Evolutionary conservation across 441 rosid species (phyloP), one percentile per base, ranked within the genome.

Genomic region (Arabidopsis hybrid): DNA sequence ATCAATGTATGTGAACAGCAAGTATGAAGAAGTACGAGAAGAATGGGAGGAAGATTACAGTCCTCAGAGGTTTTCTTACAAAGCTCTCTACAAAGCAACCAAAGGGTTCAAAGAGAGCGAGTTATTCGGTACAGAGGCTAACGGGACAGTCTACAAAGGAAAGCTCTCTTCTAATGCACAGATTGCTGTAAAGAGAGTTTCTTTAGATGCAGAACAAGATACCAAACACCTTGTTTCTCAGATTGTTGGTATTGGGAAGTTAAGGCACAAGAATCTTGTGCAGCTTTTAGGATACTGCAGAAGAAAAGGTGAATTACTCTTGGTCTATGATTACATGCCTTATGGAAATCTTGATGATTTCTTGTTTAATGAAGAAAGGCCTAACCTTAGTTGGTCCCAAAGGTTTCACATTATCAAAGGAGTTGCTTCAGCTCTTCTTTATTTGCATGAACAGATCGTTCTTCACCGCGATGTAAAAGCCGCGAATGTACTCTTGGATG

Each of bases 391-490:
- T 42, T 87, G 91, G 90, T 61, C 67, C 13, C 89, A 80, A 51
- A 62, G 96, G 61, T 77, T 78, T 61, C 79, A 77, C 38, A 89
- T 90, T 56, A 50, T 88, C 45, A 83, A 60, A 65, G 91, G 92
- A 40, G 86, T 84, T 5, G 89, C 91, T 21, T 74, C 81, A 2
- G 85, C 79, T 8, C 90, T 90, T 59, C 70, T 81, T 1, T 91
- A 91, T 74, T 80, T 91, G 31, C 96, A 91, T 36, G 88, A 86
- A 50, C 86, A 88, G 40, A 80, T 82, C 1, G 85, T 90, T 61
- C 83, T 88, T 7, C 96, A 91, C 4, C 76, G 93, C 68, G 92
- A 90, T 26, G 74, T 90, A 31, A 90, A 88, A 84, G 87, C 89
- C 0, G 84, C 84, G 13, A 88, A 88, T 53, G 80, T 86, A 26